Evolutionary conservation across 139 green algal genomes (phyloP).

Genomic region (Nannochloris sp.): DNA sequence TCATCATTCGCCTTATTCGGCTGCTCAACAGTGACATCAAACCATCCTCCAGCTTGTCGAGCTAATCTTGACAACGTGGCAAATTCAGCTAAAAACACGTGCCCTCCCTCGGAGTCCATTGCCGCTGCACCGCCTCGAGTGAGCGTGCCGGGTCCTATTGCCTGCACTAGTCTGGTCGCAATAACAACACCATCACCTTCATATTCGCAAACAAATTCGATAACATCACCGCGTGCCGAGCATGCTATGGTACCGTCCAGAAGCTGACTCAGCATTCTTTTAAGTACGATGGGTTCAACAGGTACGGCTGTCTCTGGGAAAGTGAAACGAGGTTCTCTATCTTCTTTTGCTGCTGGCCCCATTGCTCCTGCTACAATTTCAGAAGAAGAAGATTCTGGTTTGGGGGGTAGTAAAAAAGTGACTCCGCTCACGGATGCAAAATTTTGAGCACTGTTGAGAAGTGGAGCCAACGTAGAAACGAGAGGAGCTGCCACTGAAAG

Average conservation of each 20-base stretch:
- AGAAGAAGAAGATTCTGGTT: not conserved
- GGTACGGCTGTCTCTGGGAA: constrained; percentile 9
- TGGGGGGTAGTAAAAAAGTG: too few species aligned
- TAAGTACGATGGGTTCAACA: constrained; percentile 11
- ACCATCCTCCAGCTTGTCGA: not conserved
- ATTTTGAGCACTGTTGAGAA: constrained; percentile 17
- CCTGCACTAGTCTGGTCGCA: not conserved
- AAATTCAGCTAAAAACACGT: not conserved
- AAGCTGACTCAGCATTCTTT: constrained; percentile 27
- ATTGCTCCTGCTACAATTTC: too few species aligned
- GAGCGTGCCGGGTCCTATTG: not conserved
- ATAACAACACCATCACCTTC: constrained; percentile 16
- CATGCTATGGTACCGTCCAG: constrained; percentile 17
- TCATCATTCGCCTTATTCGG: not conserved
- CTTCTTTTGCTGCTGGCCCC: not conserved
- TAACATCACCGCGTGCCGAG: constrained; percentile 10
- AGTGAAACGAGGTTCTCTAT: not conserved
- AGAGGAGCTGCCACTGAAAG: not conserved
- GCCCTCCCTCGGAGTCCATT: not conserved
- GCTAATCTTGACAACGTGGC: not conserved
- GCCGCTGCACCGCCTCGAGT: not conserved
- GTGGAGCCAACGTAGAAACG: not conserved
- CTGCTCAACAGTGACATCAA: not conserved
- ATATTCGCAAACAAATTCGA: constrained; percentile 8
- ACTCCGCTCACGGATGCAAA: constrained; percentile 19